A percentile compares a stretch with the other conserved stretches of the same genome.
Conservation (phyloP, 169 alveolate genomes). For the Amoebophrya sp. region DNA sequence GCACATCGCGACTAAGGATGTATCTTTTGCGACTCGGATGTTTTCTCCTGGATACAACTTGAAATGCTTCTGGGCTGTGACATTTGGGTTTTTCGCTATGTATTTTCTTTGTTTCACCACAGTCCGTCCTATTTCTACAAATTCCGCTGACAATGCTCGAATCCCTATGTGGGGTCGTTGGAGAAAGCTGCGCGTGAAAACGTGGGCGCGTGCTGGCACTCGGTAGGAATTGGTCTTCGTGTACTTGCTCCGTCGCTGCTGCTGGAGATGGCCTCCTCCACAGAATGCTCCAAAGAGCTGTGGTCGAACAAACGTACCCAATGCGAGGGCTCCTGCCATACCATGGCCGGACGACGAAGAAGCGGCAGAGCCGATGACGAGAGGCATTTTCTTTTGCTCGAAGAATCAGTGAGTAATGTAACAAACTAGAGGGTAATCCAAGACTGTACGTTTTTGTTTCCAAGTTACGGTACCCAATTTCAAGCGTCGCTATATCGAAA, state of each 20-base stretch:
- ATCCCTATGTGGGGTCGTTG: constrained; percentile 61
- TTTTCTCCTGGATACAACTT: constrained; percentile 72
- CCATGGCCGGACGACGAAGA: no score
- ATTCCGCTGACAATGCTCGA: constrained; percentile 69
- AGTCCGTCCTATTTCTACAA: constrained; percentile 62
- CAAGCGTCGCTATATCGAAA: no score
- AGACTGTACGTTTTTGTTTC: no score
- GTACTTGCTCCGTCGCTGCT: background rate
- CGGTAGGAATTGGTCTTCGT: background rate
- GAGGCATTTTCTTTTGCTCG: no score
- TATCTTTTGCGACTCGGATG: constrained; percentile 49
- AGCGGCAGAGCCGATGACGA: no score
- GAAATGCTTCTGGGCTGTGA: constrained; percentile 59
- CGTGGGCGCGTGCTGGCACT: background rate
- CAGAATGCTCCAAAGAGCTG: no score
- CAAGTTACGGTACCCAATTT: no score
- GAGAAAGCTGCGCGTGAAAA: background rate
- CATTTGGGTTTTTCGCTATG: background rate
- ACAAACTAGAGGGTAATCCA: no score
- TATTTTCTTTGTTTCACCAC: constrained; percentile 35
- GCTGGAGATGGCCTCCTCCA: no score
- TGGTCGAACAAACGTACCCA: no score
- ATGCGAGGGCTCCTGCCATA: no score
- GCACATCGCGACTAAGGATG: constrained; percentile 46
- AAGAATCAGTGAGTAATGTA: no score